These are phyloP conservation scores for Podaxis sp. DNA, from an alignment of 768 basidiomycete species.

Conservation along the genomic window DNA sequence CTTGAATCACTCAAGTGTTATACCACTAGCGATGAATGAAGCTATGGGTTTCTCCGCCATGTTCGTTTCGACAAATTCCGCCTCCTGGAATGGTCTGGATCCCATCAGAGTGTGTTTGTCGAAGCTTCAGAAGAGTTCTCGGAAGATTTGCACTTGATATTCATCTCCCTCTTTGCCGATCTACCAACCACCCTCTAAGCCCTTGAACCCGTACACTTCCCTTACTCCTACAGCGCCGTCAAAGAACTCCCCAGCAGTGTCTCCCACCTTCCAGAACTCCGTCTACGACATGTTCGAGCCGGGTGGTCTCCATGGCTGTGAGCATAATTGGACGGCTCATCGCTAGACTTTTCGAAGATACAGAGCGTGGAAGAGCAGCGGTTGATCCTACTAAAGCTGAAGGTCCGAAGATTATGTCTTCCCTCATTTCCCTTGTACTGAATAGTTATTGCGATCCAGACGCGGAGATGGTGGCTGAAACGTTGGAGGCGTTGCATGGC, in stretches of 20 bases:
- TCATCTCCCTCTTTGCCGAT: neutral
- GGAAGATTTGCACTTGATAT: too few relatives aligned
- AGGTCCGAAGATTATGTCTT: neutral
- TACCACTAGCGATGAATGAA: neutral
- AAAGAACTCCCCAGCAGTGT: neutral
- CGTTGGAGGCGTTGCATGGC: neutral
- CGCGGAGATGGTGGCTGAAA: neutral
- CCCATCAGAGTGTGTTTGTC: too few relatives aligned
- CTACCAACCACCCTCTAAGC: neutral
- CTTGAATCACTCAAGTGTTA: neutral
- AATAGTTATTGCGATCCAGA: neutral
- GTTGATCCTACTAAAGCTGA: neutral
- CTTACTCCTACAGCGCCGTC: neutral
- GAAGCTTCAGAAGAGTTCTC: too few relatives aligned
- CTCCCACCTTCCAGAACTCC: neutral
- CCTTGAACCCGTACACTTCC: neutral
- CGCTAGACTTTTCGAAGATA: neutral
- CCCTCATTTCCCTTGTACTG: neutral
- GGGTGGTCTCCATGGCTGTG: neutral
- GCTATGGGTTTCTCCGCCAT: neutral
- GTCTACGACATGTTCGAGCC: neutral
- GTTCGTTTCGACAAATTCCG: neutral
- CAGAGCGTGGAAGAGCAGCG: neutral
- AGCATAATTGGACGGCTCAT: neutral
- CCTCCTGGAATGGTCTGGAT: neutral